A percentile compares a stretch with the other conserved stretches of the same genome.
These are phyloP conservation scores for Pyracantha coccinea DNA, from an alignment of 331 rosid genomes.

Conservation along the genomic window DNA sequence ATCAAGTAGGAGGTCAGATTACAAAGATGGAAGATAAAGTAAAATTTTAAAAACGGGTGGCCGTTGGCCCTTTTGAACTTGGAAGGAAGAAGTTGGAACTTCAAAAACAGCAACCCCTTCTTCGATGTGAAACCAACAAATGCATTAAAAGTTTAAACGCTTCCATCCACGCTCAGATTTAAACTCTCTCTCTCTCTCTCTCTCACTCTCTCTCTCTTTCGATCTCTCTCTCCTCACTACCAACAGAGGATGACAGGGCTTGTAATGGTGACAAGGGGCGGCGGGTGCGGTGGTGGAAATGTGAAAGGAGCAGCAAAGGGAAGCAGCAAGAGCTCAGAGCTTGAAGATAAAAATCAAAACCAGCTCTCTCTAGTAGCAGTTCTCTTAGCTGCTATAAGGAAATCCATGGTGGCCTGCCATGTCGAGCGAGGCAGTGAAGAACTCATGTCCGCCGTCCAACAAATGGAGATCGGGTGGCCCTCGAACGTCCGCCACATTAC, in stretches of 20 bases:
- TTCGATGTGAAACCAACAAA: slow-evolving; percentile 23
- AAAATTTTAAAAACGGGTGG: slow-evolving; percentile 55
- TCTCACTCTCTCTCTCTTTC: not conserved
- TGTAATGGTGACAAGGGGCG: slow-evolving; percentile 68
- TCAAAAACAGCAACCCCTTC: slow-evolving; percentile 5
- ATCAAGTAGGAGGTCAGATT: not conserved
- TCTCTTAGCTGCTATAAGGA: slow-evolving; percentile 69
- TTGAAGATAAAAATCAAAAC: slow-evolving; percentile 50
- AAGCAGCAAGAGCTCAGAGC: slow-evolving; percentile 20
- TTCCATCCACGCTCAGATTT: not conserved
- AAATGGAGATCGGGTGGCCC: slow-evolving; percentile 93
- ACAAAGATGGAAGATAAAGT: slow-evolving; percentile 3
- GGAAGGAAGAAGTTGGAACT: slow-evolving; percentile 21
- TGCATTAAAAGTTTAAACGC: not conserved
- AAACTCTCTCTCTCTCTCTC: not conserved
- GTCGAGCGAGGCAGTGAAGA: slow-evolving; percentile 63
- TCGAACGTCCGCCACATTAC: slow-evolving; percentile 75
- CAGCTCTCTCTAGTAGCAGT: slow-evolving; percentile 58
- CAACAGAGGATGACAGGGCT: slow-evolving; percentile 52
- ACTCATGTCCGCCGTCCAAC: slow-evolving; percentile 57
- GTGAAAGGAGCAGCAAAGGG: slow-evolving; percentile 19
- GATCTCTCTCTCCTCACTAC: not conserved
- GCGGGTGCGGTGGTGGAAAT: slow-evolving; percentile 52
- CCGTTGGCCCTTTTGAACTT: slow-evolving; percentile 44
- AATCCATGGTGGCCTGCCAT: slow-evolving; percentile 85